These are phyloP conservation scores for Fraxinus pennsylvanica DNA, from an alignment of 257 asterid genomes.

Conservation along the genomic window DNA sequence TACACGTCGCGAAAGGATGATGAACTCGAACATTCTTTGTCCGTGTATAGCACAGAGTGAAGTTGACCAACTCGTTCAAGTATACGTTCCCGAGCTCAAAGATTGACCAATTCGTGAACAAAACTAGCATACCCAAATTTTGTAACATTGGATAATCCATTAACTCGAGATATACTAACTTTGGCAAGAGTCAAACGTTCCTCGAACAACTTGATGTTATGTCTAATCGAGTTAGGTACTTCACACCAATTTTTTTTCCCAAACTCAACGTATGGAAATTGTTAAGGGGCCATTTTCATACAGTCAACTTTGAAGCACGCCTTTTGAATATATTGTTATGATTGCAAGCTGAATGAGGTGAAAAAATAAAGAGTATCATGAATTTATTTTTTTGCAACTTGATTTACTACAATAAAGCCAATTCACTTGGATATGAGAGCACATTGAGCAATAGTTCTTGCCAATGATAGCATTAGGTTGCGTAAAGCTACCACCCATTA, in stretches of 20 bases:
- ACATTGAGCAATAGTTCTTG: neutral
- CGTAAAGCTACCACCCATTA: neutral
- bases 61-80: neutral
- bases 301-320: neutral
- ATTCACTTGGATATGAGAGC: neutral
- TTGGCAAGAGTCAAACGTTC: neutral
- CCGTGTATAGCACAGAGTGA: neutral
- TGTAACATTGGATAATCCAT: neutral
- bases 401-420: neutral
- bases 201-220: neutral
- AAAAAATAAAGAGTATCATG: neutral
- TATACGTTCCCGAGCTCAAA: neutral
- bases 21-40: neutral
- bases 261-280: neutral
- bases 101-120: neutral
- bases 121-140: neutral
- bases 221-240: neutral
- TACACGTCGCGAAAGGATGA: neutral
- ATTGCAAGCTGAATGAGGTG: neutral
- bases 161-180: neutral
- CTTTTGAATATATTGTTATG: neutral
- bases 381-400: neutral
- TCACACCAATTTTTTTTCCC: too few relatives aligned
- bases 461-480: neutral
- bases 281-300: neutral